These are phyloP conservation scores for Prunus salicina DNA, from an alignment of 306 rosid genomes.

Conservation along the genomic window DNA sequence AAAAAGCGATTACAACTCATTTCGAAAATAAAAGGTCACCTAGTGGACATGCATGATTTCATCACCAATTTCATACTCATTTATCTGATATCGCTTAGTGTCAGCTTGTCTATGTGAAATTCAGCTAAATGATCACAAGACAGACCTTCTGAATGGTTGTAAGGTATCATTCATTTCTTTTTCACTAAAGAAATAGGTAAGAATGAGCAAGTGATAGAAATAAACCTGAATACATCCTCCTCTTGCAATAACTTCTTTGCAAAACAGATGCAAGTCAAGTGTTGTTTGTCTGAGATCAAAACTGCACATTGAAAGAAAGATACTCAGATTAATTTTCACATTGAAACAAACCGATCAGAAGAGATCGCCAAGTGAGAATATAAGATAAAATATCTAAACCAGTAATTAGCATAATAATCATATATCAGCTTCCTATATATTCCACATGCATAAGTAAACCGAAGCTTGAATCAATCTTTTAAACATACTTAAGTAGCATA, in stretches of 20 bases:
- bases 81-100: too few species aligned
- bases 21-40: too few species aligned
- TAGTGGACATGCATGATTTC: too few species aligned
- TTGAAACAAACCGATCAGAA: neutral
- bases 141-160: too few species aligned
- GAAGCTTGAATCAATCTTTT: neutral
- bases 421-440: neutral
- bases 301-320: conserved; percentile 15
- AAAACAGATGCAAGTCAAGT: conserved; percentile 29
- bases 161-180: too few species aligned
- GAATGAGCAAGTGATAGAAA: neutral
- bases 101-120: too few species aligned
- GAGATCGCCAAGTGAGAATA: neutral
- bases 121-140: too few species aligned
- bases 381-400: neutral
- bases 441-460: neutral
- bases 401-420: neutral
- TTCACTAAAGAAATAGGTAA: too few species aligned
- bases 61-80: too few species aligned
- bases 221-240: conserved; percentile 33
- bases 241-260: conserved; percentile 28
- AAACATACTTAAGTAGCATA: neutral
- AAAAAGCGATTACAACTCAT: too few species aligned
- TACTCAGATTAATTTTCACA: neutral
- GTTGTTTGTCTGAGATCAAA: conserved; percentile 24